phyloP scores from a whole-genome alignment of 164 flowering plant species.

The Sextonia rubra region DNA sequence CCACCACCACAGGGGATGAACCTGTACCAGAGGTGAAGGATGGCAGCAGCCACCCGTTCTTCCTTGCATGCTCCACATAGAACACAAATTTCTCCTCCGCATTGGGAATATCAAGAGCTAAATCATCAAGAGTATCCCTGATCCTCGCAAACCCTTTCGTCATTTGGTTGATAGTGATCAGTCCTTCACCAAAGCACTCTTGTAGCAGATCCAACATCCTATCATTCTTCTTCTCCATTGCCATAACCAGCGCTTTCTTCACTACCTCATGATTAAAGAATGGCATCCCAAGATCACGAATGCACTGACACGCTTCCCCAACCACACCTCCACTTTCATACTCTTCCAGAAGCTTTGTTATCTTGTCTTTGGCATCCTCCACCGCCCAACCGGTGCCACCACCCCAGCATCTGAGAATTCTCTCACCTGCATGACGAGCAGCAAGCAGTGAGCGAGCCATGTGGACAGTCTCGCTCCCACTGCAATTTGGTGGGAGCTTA shows the following conservation, averaged over 20 bases:
- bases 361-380: slow-evolving; percentile 98
- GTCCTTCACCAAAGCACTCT: slow-evolving; percentile 78
- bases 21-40: slow-evolving; percentile 33
- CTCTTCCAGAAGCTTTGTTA: slow-evolving; percentile 83
- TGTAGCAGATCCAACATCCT: slow-evolving; percentile 78
- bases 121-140: slow-evolving; percentile 76
- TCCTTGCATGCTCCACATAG: slow-evolving; percentile 62
- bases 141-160: slow-evolving; percentile 80
- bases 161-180: slow-evolving; percentile 91
- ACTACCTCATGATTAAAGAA: slow-evolving; percentile 98
- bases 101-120: slow-evolving; percentile 94
- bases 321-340: slow-evolving; percentile 88
- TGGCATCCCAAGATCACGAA: slow-evolving; percentile 92
- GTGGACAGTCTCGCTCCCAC: slow-evolving; percentile 79
- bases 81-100: slow-evolving; percentile 67
- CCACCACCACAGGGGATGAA: not conserved
- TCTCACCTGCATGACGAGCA: slow-evolving; percentile 98
- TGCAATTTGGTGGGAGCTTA: slow-evolving; percentile 59
- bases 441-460: slow-evolving; percentile 70
- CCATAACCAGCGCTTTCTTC: slow-evolving; percentile 93
- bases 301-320: slow-evolving; percentile 85
- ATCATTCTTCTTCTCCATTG: slow-evolving; percentile 97
- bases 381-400: slow-evolving; percentile 99
- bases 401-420: slow-evolving; percentile 95
- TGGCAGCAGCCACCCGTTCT: slow-evolving; percentile 67